Evolutionary conservation across 2,329 filamentous ascomycete genomes (phyloP), one percentile per base, ranked within the genome.

Genomic region (Fusarium sp.): DNA sequence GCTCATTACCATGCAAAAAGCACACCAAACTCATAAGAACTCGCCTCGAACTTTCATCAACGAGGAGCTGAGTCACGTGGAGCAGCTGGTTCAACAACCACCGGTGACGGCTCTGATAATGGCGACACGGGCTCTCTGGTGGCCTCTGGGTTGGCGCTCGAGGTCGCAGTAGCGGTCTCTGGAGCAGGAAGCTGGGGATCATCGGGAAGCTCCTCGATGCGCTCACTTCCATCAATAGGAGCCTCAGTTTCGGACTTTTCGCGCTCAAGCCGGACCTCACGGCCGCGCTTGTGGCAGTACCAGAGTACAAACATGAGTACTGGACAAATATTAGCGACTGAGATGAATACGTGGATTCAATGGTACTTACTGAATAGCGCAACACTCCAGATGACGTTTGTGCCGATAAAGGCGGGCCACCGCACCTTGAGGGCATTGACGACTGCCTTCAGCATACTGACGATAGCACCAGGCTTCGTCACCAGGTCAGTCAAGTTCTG

Each of bases 231-330:
- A 29, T 85, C 83, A 38, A 85, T 73, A 16, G 77, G 75, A 11
- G 67, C 75, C 36, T 81, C 83, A 1, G 79, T 76, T 12, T 79
- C 81, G 1, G 81, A 75, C 61, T 83, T 84, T 78, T 90, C 88
- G 59, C 81, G 90, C 79, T 93, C 92, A 14, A 98, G 89, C 59
- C 96, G 90, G 8, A 91, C 92, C 84, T 99, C 96, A 51, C 91
- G 91, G 42, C 96, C 96, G 62, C 96, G 93, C 85, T 98, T 98
- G 84, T 98, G 93, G 84, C 95, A 98, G 84, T 98, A 99, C 95
- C 96, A 99, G 77, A 98, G 92, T 51, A 97, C 94, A 80, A 98
- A 96, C 65, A 99, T 89, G 17, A 98, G 88, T 63, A 98, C 94
- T 93, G 64, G 70, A 16, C 2, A 7, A 14, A 4, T 20, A 35